Base-by-base conservation (phyloP, 2,329 filamentous ascomycete genomes). In the Septoria petroselini region DNA sequence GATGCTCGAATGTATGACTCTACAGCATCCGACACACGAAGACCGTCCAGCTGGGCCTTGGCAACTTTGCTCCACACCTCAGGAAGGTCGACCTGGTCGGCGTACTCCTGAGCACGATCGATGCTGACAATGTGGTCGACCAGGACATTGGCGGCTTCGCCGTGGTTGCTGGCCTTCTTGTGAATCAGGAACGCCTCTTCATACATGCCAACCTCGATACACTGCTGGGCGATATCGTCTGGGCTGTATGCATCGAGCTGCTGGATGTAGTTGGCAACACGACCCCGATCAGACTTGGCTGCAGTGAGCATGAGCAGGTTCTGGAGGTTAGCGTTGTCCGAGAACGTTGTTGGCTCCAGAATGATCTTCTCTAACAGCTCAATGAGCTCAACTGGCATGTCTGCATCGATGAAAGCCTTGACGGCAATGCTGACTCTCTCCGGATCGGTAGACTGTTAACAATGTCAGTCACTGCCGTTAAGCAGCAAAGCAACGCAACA, bases 331-430 rank as follows among this genome's bases (percentile, higher is more conserved):
- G 89, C 82, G 71, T 98, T 98, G 73, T 98, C 94, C 64, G 89
- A 96, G 78, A 98, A 98, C 4, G 88, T 88, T 3, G 91, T 95
- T n/a, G 93, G 94, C 76, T 98, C 93, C n/a, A 98, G 77, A 25
- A 98, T 91, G 60, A 98, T 98, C 83, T 97, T 98, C 78, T 98
- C 94, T 14, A 98, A 80, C 30, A 98, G 82, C 71, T 98, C 94
- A 63, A 98, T 97, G 43, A 98, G 80, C 75, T 98, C 93, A 3
- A 85, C 84, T 7, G 93, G 93, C 59, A 98, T 78, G 65, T 98
- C 93, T 49, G 87, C 88, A 59, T 86, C 84, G 45, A 98, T 82
- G 77, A 98, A 95, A 34, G 91, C 85, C 63, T 94, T 86, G 50
- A 98, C 93, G 40, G 93, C 93, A 58, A 96, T 81, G 0, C 89